phyloP scores from a whole-genome alignment of 225 moss, liverwort and hornwort genomes.

The Pseudoscleropodium purum region DNA sequence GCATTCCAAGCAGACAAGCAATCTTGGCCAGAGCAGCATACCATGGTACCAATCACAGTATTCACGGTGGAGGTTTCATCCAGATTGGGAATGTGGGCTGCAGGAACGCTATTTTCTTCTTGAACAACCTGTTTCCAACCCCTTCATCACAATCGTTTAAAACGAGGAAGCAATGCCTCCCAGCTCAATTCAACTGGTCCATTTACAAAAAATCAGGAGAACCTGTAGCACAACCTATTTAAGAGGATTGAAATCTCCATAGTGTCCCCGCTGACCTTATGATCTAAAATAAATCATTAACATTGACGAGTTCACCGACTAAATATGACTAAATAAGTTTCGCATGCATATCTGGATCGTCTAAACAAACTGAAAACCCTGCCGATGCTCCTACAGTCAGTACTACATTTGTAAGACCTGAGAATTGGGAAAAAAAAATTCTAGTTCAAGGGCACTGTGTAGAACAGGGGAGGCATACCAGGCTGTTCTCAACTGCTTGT shows the following conservation, averaged over 20 bases:
- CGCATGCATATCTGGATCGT: background rate
- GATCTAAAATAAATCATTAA: background rate
- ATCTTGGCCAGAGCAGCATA: background rate
- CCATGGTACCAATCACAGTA: background rate
- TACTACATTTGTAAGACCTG: background rate
- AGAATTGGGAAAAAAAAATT: background rate
- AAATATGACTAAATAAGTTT: background rate
- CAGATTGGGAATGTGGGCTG: background rate
- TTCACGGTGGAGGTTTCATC: background rate
- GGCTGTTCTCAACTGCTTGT: constrained; percentile 59
- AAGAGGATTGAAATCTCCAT: background rate
- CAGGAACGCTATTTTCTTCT: constrained; percentile 42
- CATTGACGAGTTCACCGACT: background rate
- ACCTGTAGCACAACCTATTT: background rate
- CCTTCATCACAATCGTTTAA: constrained; percentile 11
- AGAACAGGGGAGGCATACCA: constrained; percentile 20
- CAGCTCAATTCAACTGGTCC: background rate
- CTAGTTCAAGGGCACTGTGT: background rate
- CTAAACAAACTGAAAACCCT: background rate
- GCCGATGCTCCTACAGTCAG: background rate
- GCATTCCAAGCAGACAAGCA: background rate
- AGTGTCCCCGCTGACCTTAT: background rate
- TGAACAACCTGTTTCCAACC: constrained; percentile 63
- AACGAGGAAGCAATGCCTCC: background rate
- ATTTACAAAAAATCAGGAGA: background rate